phyloP scores from a whole-genome alignment of 2,329 filamentous ascomycete genomes.

The Fusarium globosum region DNA sequence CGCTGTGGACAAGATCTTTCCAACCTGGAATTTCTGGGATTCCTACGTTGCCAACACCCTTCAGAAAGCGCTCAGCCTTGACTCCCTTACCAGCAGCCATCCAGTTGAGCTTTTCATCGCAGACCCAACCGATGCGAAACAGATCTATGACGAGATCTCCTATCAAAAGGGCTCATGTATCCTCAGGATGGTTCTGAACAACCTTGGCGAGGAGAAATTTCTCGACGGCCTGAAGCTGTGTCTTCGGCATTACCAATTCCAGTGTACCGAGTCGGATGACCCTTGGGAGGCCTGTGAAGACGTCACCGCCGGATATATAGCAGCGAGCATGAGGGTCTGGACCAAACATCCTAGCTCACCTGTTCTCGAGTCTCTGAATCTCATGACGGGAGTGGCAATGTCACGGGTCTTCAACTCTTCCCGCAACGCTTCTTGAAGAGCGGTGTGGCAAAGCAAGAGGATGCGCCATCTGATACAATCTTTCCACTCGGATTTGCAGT shows the following conservation, averaged over 20 bases:
- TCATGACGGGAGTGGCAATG: not conserved
- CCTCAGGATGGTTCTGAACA: not conserved
- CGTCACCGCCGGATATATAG: rapidly evolving
- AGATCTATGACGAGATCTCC: not conserved
- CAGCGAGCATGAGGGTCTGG: not conserved
- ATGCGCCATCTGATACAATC: not conserved
- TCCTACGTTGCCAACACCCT: not conserved
- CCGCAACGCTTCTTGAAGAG: not conserved
- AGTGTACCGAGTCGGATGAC: rapidly evolving
- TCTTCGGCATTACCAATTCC: not conserved
- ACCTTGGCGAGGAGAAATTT: not conserved
- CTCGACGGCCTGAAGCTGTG: not conserved
- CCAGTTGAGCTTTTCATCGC: not conserved
- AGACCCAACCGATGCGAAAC: not conserved
- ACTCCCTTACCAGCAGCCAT: not conserved
- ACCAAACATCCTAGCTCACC: not conserved
- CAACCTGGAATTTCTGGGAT: not conserved
- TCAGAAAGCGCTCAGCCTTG: not conserved
- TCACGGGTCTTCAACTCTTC: not conserved
- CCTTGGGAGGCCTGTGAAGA: not conserved
- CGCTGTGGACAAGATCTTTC: not conserved
- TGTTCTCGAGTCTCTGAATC: not conserved
- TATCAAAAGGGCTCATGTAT: not conserved
- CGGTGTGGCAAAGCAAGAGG: not conserved
- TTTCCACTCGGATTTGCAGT: rapidly evolving